Conservation (phyloP, 176 grass and related monocot genomes). For the Musa itinerans region DNA sequence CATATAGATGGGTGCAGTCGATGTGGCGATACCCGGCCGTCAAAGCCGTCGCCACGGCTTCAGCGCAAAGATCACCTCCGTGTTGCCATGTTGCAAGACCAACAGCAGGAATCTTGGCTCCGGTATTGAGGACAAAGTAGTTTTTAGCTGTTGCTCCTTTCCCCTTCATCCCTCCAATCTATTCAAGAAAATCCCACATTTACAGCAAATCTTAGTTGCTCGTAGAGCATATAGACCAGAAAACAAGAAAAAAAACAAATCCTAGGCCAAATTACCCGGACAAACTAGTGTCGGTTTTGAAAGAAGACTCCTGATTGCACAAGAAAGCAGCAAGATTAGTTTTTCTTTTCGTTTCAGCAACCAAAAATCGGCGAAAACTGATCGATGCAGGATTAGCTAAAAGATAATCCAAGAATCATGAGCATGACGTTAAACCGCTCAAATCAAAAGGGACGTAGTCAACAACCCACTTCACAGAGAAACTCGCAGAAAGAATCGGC, state of each 20-base stretch:
- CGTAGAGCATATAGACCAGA: not conserved
- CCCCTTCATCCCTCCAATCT: constrained; percentile 17
- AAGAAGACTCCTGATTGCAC: not conserved
- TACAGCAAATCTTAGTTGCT: not conserved
- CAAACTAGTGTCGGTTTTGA: not conserved
- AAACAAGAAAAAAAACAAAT: not conserved
- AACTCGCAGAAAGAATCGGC: not conserved
- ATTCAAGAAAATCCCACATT: not conserved
- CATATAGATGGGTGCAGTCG: constrained; percentile 38
- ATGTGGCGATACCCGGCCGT: constrained; percentile 31
- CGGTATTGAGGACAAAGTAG: constrained; percentile 42
- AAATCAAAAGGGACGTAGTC: not conserved
- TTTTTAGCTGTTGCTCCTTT: constrained; percentile 15
- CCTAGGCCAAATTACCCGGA: not conserved
- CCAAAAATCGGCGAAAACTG: too few relatives aligned
- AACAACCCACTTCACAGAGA: not conserved
- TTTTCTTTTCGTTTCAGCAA: not conserved
- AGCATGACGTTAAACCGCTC: not conserved
- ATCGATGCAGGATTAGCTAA: not conserved
- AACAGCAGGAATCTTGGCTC: constrained; percentile 34
- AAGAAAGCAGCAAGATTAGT: not conserved
- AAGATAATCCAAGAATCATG: not conserved
- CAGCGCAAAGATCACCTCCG: constrained; percentile 27
- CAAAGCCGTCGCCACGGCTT: constrained; percentile 30
- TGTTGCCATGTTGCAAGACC: constrained; percentile 41